Evolutionary conservation across 768 basidiomycete genomes (phyloP), one percentile per base, ranked within the genome.

Genomic region (Leccinum broughii): DNA sequence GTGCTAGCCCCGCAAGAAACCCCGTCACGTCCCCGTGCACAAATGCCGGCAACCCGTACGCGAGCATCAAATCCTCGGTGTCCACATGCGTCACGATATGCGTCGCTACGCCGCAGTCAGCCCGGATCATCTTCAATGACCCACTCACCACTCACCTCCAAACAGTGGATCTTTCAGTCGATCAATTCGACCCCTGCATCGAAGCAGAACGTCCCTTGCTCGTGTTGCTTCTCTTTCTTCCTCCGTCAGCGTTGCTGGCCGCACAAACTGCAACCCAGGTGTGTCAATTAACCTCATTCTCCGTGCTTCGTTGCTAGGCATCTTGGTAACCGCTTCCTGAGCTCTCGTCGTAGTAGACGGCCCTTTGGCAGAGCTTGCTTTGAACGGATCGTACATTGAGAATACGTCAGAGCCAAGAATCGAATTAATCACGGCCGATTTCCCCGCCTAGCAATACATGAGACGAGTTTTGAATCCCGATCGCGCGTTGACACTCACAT

Each of bases 21-120:
- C 88, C 86, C 24, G 80, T 78, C 6, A 81, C 70, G 66, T 95
- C 86, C 3, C 88, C 87, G 50, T 78, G 78, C 9, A 82, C 64
- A 72, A 95, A 95, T 8, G 88, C 91, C 3, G 95, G 91, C 14
- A 94, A 78, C 64, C 82, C 86, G 77, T 95, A 96, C 53, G 87
- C 77, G n/a, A 96, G 75, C 90, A 95, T 95, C 46, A 97, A 79
- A 72, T 96, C 95, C 69, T 95, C 88, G 34, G 82, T 75, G 65
- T 83, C 84, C 3, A 90, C 85, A 28, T 85, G 83, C 39, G 82
- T 72, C 24, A 95, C 80, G 60, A 97, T 83, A 63, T 89, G 81
- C 17, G 81, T 73, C 57, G 90, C 92, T 91, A 62, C 22, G 48
- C 55, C 35, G 62, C 52, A 53, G 59, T 67, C 55, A 69, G 64